Conservation (phyloP, 805 yeast genomes). For the Metschnikowia gruessii region DNA sequence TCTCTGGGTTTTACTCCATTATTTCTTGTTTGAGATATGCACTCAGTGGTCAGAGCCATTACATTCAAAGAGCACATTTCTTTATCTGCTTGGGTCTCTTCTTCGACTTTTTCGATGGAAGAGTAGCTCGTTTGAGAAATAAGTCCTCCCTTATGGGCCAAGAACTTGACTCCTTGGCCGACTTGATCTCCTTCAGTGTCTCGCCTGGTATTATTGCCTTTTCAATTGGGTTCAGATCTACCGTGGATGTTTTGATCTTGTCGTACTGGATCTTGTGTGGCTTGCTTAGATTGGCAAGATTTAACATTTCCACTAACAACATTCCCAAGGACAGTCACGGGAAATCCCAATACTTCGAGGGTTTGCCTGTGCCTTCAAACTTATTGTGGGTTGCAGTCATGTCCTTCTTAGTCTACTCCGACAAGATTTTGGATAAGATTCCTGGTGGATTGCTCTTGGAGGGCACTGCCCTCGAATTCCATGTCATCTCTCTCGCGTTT, state of each 20-base stretch:
- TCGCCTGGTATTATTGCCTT: conserved; percentile 94
- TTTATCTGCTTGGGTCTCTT: conserved; percentile 89
- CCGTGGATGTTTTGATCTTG: conserved; percentile 72
- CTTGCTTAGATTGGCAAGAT: conserved; percentile 88
- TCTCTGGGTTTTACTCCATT: conserved; percentile 88
- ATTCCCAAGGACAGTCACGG: conserved; percentile 89
- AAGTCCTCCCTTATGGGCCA: conserved; percentile 94
- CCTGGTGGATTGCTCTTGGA: conserved; percentile 64
- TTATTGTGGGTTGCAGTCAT: conserved; percentile 68
- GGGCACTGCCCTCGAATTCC: conserved; percentile 66
- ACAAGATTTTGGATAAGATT: conserved; percentile 48
- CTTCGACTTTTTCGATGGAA: conserved; percentile 95
- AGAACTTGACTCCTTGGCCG: conserved; percentile 95
- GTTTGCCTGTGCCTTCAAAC: conserved; percentile 92
- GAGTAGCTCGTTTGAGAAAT: conserved; percentile 92
- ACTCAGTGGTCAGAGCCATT: conserved; percentile 62
- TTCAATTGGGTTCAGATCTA: conserved; percentile 83
- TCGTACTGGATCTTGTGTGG: conserved; percentile 91
- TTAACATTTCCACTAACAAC: conserved; percentile 89
- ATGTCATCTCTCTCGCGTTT: conserved; percentile 63
- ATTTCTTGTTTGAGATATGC: conserved; percentile 82
- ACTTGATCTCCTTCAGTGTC: conserved; percentile 89
- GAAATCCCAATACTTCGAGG: conserved; percentile 90
- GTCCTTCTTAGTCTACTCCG: conserved; percentile 61
- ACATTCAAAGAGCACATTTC: conserved; percentile 83